These are phyloP conservation scores for Calonectria pseudoturangicola DNA, from an alignment of 2,329 filamentous ascomycete species.

Conservation along the genomic window DNA sequence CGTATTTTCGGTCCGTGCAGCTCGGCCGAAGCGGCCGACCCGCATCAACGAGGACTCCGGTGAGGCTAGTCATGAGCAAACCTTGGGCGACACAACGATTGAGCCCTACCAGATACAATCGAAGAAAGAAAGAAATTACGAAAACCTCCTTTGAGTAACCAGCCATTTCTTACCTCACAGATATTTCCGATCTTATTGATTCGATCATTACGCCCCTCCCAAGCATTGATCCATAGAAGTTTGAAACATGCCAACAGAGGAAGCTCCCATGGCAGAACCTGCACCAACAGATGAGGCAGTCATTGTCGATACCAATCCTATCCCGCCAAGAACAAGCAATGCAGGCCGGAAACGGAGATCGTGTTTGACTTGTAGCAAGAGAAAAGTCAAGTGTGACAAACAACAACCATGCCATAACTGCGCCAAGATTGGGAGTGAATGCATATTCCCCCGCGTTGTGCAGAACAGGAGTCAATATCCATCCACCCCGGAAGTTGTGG, in stretches of 20 bases:
- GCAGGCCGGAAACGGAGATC: background rate
- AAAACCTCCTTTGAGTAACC: too few relatives aligned
- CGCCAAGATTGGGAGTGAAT: conserved; percentile 36
- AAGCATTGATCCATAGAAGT: background rate
- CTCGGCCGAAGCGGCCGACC: too few relatives aligned
- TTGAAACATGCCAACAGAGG: background rate
- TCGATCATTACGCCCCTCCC: background rate
- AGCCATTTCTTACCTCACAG: too few relatives aligned
- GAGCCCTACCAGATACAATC: too few relatives aligned
- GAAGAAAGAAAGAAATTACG: too few relatives aligned
- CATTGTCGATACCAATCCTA: too few relatives aligned
- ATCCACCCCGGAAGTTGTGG: conserved; percentile 29
- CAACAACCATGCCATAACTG: conserved; percentile 36
- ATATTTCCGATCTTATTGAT: background rate
- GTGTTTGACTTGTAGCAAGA: conserved; percentile 24
- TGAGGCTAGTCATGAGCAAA: too few relatives aligned
- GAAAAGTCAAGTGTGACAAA: conserved; percentile 39
- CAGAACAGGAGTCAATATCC: conserved; percentile 15
- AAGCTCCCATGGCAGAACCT: background rate
- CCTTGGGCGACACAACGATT: too few relatives aligned
- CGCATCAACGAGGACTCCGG: too few relatives aligned
- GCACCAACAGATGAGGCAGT: background rate
- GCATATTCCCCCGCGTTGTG: conserved; percentile 25
- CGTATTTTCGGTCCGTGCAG: background rate
- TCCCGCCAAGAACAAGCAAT: conserved; percentile 3